A percentile compares a stretch with the other conserved stretches of the same genome.
Evolutionary conservation across 495 filamentous ascomycete genomes (phyloP).

Genomic region (Podospora australis): DNA sequence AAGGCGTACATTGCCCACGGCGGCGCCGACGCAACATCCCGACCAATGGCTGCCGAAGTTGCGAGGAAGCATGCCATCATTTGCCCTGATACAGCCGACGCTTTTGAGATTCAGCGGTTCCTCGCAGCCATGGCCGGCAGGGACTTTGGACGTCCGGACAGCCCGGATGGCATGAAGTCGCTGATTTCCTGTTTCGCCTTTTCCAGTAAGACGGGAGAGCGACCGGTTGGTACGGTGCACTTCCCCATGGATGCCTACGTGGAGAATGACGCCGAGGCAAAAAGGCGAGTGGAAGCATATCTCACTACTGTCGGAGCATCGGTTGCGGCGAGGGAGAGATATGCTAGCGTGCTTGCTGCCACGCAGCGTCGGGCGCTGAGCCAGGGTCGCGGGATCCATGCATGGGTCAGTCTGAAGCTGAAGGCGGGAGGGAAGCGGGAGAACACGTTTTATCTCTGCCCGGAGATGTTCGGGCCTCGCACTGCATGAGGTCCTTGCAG

Average conservation of each 20-base stretch:
- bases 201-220: background rate
- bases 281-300: background rate
- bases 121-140: slow-evolving; percentile 10
- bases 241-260: slow-evolving; percentile 1
- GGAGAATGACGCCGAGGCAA: background rate
- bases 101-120: slow-evolving; percentile 18
- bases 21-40: slow-evolving; percentile 1
- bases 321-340: background rate
- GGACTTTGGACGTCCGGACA: background rate
- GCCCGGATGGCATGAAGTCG: background rate
- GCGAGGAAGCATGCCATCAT: slow-evolving; percentile 9
- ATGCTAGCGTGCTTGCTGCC: slow-evolving; percentile 4
- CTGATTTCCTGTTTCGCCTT: slow-evolving; percentile 1
- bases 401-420: slow-evolving; percentile 17
- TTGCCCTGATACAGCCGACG: slow-evolving; percentile 14
- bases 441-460: slow-evolving; percentile 12
- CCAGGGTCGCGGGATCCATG: slow-evolving; percentile 10
- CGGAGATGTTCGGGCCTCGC: background rate
- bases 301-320: background rate
- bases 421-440: slow-evolving; percentile 9
- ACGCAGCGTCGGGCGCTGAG: slow-evolving; percentile 10
- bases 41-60: slow-evolving; percentile 3
- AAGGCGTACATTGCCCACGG: slow-evolving; percentile 15
- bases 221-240: slow-evolving; percentile 1
- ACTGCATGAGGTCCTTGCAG: background rate